These are phyloP conservation scores for Metschnikowia colocasiae DNA, from an alignment of 805 yeast species.

Conservation along the genomic window DNA sequence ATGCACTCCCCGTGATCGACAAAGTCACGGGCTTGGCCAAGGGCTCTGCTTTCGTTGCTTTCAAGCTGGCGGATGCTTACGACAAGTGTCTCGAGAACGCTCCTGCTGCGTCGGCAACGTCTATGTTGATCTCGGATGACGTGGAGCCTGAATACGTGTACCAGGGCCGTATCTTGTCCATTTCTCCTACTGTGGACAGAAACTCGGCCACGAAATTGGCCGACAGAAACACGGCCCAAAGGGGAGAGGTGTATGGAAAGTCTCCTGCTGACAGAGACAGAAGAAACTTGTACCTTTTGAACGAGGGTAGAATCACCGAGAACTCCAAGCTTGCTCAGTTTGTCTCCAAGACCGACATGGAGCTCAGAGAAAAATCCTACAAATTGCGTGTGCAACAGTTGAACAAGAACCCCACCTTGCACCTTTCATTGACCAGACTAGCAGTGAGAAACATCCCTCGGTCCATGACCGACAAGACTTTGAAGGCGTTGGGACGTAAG, in stretches of 20 bases:
- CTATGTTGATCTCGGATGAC: conserved; percentile 85
- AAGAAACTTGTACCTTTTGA: conserved; percentile 78
- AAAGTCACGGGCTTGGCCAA: conserved; percentile 79
- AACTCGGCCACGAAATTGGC: conserved; percentile 73
- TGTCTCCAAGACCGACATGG: conserved; percentile 70
- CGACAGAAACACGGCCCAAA: conserved; percentile 65
- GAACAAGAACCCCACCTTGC: conserved; percentile 85
- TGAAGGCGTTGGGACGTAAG: conserved; percentile 89
- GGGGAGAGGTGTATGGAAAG: conserved; percentile 77
- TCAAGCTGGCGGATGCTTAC: conserved; percentile 57
- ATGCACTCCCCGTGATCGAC: conserved; percentile 91
- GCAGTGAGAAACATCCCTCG: conserved; percentile 94
- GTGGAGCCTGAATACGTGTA: conserved; percentile 84
- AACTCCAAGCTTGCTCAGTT: conserved; percentile 73
- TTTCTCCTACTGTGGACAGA: conserved; percentile 82
- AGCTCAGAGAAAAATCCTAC: conserved; percentile 83
- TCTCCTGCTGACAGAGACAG: conserved; percentile 76
- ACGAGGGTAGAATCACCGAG: conserved; percentile 88
- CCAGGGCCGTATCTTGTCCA: conserved; percentile 85
- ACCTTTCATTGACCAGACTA: conserved; percentile 88
- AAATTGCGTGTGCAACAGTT: conserved; percentile 84
- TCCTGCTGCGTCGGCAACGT: conserved; percentile 60
- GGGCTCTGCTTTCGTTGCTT: conserved; percentile 96
- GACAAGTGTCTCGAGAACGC: conserved; percentile 70
- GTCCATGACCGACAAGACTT: conserved; percentile 80